Evolutionary conservation across 1,284 basidiomycete genomes (phyloP), one percentile per base, ranked within the genome.

Genomic region (Gomphus bonarii): DNA sequence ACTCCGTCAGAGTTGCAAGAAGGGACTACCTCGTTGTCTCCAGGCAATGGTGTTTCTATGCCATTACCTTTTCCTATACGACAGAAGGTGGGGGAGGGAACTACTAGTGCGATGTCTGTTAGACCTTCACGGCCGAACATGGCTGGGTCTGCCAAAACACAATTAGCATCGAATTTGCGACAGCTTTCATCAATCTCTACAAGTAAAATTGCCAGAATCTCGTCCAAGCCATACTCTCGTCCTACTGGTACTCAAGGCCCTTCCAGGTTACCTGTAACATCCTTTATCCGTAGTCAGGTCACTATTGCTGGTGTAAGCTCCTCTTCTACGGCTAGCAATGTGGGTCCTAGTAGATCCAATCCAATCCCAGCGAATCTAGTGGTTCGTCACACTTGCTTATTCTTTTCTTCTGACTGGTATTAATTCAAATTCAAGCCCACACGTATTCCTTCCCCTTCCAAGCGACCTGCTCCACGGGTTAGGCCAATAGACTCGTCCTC

Each of bases 391-490:
- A 14, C 18, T 30, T 50, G 8, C 16, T 43, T 35, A 12, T 49
- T 36, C 12, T 20, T 49, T 57, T 25, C 11, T 12, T 18, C 8
- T 42, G 28, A 46, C 12, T 10, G 14, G 31, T 50, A 42, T 16
- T 50, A n/a, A 50, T 53, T 42, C 43, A 12, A n/a, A 18, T 18
- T 31, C 14, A 9, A 57, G 55, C 55, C 55, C 16, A 50, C 55
- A 16, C 55, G 47, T 40, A 57, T 57, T 28, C 55, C 55, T 22
- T 57, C 55, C 11, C 55, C 55, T 20, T 18, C 35, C 28, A 57
- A 57, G 18, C 55, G 44, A 50, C 20, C 30, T 10, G 22, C 48
- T 31, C 20, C 38, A 31, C 14, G 12, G 10, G 22, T 42, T 43
- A 18, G 43, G 12, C 48, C 47, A 14, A 35, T 31, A 35, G 50